phyloP scores from a whole-genome alignment of 768 basidiomycete species.

The Podaxis sp. region DNA sequence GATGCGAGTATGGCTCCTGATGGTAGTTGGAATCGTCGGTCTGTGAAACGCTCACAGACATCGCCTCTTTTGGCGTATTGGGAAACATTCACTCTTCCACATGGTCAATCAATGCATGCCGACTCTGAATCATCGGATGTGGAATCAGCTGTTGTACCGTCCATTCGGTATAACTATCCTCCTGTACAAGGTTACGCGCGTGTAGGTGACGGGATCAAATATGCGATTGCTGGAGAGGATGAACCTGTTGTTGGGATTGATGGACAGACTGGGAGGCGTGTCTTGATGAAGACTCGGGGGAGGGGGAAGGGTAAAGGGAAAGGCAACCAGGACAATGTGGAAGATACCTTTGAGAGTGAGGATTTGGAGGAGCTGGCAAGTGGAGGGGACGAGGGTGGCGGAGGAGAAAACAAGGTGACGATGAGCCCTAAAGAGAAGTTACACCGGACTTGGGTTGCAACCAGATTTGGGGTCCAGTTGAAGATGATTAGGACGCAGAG shows the following conservation, averaged over 20 bases:
- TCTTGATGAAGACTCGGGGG: background rate
- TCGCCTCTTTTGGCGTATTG: background rate
- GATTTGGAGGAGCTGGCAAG: background rate
- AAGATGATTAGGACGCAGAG: constrained; percentile 7
- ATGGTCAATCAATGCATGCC: background rate
- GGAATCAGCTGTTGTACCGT: background rate
- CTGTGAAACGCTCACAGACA: background rate
- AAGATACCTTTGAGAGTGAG: background rate
- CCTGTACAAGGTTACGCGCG: background rate
- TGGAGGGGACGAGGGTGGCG: background rate
- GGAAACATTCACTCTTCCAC: constrained; percentile 5
- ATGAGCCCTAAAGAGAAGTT: constrained; percentile 1
- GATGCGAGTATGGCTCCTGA: background rate
- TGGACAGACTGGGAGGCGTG: background rate
- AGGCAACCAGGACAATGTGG: too few species aligned
- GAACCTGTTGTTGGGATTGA: background rate
- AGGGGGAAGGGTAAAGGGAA: background rate
- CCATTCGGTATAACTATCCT: background rate
- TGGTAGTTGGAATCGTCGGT: background rate
- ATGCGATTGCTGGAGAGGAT: background rate
- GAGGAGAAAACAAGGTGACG: background rate
- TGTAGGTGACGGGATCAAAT: background rate
- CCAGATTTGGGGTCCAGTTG: background rate
- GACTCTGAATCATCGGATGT: background rate
- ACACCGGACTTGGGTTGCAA: background rate